Conservation (phyloP, 768 basidiomycete species). For the Pleurotus ostreatus region DNA sequence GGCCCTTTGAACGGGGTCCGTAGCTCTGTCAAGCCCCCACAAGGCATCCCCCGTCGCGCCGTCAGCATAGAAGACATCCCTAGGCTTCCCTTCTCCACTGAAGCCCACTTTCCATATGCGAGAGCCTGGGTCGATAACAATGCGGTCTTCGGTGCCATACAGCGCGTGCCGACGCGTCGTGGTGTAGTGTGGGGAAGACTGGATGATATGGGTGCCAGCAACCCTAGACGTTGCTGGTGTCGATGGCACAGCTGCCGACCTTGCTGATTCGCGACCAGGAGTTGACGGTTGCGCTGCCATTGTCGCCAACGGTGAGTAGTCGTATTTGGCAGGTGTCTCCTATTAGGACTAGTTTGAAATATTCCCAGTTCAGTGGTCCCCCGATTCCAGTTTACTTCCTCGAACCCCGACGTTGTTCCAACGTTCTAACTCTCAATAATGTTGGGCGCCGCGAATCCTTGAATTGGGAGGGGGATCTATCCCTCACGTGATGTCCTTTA, state of each 20-base stretch:
- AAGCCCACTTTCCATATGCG: conserved; percentile 97
- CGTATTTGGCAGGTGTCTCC: too few relatives aligned
- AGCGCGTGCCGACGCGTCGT: conserved; percentile 88
- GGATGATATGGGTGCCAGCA: conserved; percentile 41
- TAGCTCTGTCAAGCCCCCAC: conserved; percentile 59
- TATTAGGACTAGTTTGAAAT: too few relatives aligned
- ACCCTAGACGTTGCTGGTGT: conserved; percentile 60
- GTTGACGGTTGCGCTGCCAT: conserved; percentile 37
- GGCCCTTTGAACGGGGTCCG: conserved; percentile 49
- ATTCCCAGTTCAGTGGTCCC: too few relatives aligned
- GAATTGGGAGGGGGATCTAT: too few relatives aligned
- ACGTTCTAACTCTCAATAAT: too few relatives aligned
- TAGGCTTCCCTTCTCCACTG: conserved; percentile 89
- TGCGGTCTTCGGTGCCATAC: conserved; percentile 94
- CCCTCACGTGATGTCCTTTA: too few relatives aligned
- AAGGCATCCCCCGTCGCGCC: conserved; percentile 38
- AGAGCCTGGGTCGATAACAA: conserved; percentile 93
- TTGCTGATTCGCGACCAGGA: conserved; percentile 30
- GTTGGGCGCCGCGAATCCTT: too few relatives aligned
- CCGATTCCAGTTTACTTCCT: too few relatives aligned
- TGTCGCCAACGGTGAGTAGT: background rate
- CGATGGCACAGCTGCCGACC: conserved; percentile 29
- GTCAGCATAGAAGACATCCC: conserved; percentile 77
- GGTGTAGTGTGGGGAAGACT: conserved; percentile 78
- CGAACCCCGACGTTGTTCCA: too few relatives aligned